Conservation (phyloP, 371 early-diverging fungal species). For the Blastocladiella emersonii region DNA sequence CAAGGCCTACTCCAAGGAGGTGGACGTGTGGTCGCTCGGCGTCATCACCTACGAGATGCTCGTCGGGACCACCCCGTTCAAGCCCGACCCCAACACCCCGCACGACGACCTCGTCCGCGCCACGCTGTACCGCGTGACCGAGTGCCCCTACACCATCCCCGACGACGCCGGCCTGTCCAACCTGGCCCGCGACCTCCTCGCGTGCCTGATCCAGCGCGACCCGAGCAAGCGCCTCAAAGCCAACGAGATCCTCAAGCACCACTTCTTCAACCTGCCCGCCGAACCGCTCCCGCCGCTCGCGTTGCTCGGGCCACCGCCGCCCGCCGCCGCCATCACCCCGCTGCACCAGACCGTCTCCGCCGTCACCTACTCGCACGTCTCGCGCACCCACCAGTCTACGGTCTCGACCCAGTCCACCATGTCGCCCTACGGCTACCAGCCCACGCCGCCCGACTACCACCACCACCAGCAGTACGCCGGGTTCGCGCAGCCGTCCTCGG, state of each 20-base stretch:
- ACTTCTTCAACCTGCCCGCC: slow-evolving; percentile 18
- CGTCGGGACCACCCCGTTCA: slow-evolving; percentile 47
- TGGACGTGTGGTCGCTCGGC: slow-evolving; percentile 51
- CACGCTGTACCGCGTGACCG: slow-evolving; percentile 10
- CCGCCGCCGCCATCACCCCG: no score
- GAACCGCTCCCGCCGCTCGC: no score
- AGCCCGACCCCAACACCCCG: slow-evolving; percentile 11
- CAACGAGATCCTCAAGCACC: slow-evolving; percentile 19
- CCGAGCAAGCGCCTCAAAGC: slow-evolving; percentile 16
- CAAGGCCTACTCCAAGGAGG: slow-evolving; percentile 36
- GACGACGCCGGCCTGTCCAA: slow-evolving; percentile 10
- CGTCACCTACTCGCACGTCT: no score
- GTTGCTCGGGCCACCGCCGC: no score
- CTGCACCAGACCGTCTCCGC: no score
- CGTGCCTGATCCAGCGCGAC: slow-evolving; percentile 13
- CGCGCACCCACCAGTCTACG: no score
- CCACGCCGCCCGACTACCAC: no score
- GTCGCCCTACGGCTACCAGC: no score
- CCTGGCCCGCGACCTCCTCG: slow-evolving; percentile 13
- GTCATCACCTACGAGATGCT: slow-evolving; percentile 46
- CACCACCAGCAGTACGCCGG: no score
- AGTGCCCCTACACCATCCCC: no score
- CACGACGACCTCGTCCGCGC: background rate
- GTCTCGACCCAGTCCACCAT: no score
- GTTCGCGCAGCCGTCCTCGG: no score